Percentiles rank a stretch among this genome's conserved stretches.
Conservation (phyloP, 1,139 yeast species). For the Yamadazyma aaseri region DNA sequence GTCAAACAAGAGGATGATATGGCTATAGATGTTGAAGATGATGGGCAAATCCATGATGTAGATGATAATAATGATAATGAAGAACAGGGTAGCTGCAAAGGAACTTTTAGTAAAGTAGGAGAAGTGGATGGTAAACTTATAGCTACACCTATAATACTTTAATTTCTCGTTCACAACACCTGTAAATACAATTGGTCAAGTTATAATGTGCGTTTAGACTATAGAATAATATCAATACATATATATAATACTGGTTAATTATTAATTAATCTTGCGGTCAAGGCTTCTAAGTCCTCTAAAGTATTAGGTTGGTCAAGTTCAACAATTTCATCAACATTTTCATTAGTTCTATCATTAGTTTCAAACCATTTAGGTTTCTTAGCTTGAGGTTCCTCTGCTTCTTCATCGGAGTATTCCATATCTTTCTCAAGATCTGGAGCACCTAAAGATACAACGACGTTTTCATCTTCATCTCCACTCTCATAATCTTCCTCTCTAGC, state of each 20-base stretch:
- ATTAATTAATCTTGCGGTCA: slow-evolving; percentile 64
- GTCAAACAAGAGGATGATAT: slow-evolving; percentile 9
- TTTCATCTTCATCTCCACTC: slow-evolving; percentile 29
- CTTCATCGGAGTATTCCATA: slow-evolving; percentile 36
- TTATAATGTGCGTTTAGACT: no score
- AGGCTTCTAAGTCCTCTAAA: slow-evolving; percentile 89
- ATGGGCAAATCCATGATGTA: slow-evolving; percentile 24
- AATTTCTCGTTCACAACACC: no score
- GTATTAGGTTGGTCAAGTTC: slow-evolving; percentile 89
- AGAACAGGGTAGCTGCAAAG: slow-evolving; percentile 35
- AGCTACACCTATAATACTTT: slow-evolving; percentile 40
- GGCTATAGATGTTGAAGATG: slow-evolving; percentile 23
- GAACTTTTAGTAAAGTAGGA: slow-evolving; percentile 59
- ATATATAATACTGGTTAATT: slow-evolving; percentile 7
- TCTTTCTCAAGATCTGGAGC: slow-evolving; percentile 47
- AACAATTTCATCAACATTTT: slow-evolving; percentile 40
- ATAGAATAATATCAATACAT: no score
- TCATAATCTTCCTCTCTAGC: slow-evolving; percentile 45
- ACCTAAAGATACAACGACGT: slow-evolving; percentile 26
- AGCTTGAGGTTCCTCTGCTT: slow-evolving; percentile 36
- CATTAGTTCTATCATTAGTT: slow-evolving; percentile 21
- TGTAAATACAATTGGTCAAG: no score
- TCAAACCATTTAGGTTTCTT: slow-evolving; percentile 68
- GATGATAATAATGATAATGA: slow-evolving; percentile 5
- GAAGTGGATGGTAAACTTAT: slow-evolving; percentile 56